Evolutionary conservation across 495 filamentous ascomycete genomes (phyloP).

Genomic region (Penicillium pulvis): DNA sequence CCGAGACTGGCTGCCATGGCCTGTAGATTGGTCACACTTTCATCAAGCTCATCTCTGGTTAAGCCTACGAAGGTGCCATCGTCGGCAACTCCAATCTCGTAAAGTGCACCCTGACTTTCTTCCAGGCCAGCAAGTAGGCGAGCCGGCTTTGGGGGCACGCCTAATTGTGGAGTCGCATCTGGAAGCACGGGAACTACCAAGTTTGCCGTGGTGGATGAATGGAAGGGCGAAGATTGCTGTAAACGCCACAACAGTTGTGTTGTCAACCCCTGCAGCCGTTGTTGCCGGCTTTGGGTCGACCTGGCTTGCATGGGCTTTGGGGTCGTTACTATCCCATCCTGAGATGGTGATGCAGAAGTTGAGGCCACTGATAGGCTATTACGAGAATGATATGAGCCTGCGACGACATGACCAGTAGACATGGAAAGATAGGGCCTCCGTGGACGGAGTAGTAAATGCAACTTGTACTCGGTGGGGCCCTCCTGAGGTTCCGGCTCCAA

Average conservation of each 20-base stretch:
- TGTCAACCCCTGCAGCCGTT: slow-evolving; percentile 84
- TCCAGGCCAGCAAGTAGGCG: slow-evolving; percentile 80
- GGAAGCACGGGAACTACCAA: slow-evolving; percentile 75
- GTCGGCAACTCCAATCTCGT: slow-evolving; percentile 95
- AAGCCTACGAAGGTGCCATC: slow-evolving; percentile 90
- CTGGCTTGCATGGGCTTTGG: slow-evolving; percentile 31
- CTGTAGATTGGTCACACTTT: slow-evolving; percentile 79
- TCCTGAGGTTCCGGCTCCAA: slow-evolving; percentile 91
- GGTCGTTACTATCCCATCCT: slow-evolving; percentile 19
- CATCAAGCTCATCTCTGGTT: slow-evolving; percentile 87
- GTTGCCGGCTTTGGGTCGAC: slow-evolving; percentile 62
- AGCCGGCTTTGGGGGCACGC: slow-evolving; percentile 57
- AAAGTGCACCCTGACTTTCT: slow-evolving; percentile 88
- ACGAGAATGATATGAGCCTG: slow-evolving; percentile 61
- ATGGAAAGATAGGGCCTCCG: slow-evolving; percentile 68
- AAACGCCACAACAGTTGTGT: slow-evolving; percentile 94
- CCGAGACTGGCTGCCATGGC: slow-evolving; percentile 92
- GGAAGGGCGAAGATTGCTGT: slow-evolving; percentile 91
- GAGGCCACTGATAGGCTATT: slow-evolving; percentile 24
- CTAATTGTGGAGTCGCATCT: slow-evolving; percentile 56
- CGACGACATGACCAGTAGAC: slow-evolving; percentile 61
- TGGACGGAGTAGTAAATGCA: slow-evolving; percentile 84
- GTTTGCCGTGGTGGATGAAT: slow-evolving; percentile 69
- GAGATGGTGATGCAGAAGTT: slow-evolving; percentile 25
- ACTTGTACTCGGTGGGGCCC: slow-evolving; percentile 93